Evolutionary conservation across 148 eudicot genomes (phyloP), one percentile per base, ranked within the genome.

Genomic region (Suaeda aralocaspica): DNA sequence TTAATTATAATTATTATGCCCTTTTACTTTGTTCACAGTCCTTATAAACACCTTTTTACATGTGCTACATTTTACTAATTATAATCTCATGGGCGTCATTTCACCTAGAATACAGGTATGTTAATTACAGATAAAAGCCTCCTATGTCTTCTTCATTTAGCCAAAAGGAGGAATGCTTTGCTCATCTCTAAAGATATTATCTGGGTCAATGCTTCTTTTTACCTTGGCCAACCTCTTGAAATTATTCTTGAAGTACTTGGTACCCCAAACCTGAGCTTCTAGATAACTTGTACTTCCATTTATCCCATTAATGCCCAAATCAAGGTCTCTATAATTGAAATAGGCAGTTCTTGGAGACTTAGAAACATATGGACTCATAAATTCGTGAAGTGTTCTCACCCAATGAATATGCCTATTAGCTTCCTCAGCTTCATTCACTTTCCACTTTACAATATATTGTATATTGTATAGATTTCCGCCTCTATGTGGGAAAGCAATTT

Each of bases 261-360:
- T 49, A 67, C 72, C 67, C 77, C 77, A 74, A 59, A 49, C 59
- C 57, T 36, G 49, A 18, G 77, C 77, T 24, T 67, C 67, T 48
- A 36, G 26, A 61, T 74, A 74, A 59, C 67, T 67, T 59, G 59
- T 48, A 33, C 42, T 67, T 51, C 67, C 77, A 26, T 67, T 58
- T 12, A 25, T 49, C 41, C 72, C 78, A 18, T 78, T 78, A 28
- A 34, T 66, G 42, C 82, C 82, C 59, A 79, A 66, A 58, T 79
- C 82, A 30, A 79, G 82, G 67, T 79, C 82, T 60, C 78, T 74
- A 25, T 74, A 70, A 48, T 74, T 79, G 10, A 79, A 41, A 59
- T 79, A 79, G 22, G 82, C 82, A 28, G 64, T 52, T 74, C 82
- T 74, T 0, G 82, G 82, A 50, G 58, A 50, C 42, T 45, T 62